Evolutionary conservation across 1,284 basidiomycete species (phyloP), one percentile per base, ranked within the genome.

Genomic region (Tylopilus sp.): DNA sequence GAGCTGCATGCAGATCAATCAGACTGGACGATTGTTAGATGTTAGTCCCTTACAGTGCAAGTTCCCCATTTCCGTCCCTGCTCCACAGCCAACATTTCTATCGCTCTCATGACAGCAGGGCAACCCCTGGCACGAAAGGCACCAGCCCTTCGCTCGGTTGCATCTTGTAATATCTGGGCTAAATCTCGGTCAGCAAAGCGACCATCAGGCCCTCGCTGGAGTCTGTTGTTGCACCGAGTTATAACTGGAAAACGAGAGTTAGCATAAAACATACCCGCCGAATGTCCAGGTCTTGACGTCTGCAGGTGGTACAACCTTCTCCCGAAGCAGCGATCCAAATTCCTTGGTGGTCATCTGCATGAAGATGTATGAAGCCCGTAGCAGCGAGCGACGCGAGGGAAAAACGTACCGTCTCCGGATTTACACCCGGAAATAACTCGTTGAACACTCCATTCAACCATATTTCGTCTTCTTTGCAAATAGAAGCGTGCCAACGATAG

Each of bases 81-180:
- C 70, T 88, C 82, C 54, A 95, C 93, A 6, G 88, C 87, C 75
- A 95, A 81, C 19, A 94, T 83, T 76, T 95, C 94, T 59, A 95
- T 85, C 51, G 92, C 81, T 44, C 88, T 86, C 72, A 95, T 81
- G 41, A 84, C 87, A 57, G 85, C 85, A 0, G 94, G 94, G 58
- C 87, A 89, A 29, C 92, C 90, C 18, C 91, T 85, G n/a, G 94
- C 95, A 65, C 86, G 84, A 81, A 91, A 96, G 6, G 93, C 89
- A 38, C 87, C 87, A 2, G 95, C 92, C 1, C 85, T 80, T 63
- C 82, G 82, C 59, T 88, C 87, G 0, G 91, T 95, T 6, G 92
- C 88, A 68, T 89, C 79, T 58, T 90, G 88, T 65, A 95, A 75
- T 61, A 94, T 79, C 16, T 81, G 77, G 0, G 92, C 92, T 18